Base-by-base conservation (phyloP, 108 stramenopile species). In the Heterococcus sp. region DNA sequence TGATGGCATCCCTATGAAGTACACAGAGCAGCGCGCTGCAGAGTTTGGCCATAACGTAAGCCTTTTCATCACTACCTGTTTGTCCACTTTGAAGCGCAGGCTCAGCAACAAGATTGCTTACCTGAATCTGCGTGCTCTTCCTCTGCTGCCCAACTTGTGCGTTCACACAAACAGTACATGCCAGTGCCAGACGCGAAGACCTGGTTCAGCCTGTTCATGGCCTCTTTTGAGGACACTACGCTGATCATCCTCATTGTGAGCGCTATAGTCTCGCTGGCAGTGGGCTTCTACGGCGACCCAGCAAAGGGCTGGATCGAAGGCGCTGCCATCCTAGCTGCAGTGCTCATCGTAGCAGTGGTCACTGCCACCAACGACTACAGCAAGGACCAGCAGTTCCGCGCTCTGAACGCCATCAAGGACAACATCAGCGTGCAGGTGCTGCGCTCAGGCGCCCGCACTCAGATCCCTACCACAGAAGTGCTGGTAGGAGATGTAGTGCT, bases 171-270 rank as follows among this genome's bases (percentile, higher is more conserved):
- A 38, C 75, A 84, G 64, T 31, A 36, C 1, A 75, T 84, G 40
- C 86, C 86, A 2, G 80, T 70, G 32, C 85, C 85, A 2, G 89
- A 89, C 2, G 38, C 88, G 66, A 90, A 86, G 28, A 84, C 93
- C 29, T 94, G 94, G 73, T 87, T 91, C 85, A 85, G 94, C 69
- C 89, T 98, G 5, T 93, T 98, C 85, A 82, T 96, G 66, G 95
- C 96, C 40, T 91, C 93, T n/a, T 96, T 98, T 88, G 93, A 98
- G 68, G 97, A 98, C 88, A 93, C 93, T 31, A 95, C 94, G 3
- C 86, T 98, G 74, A 93, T 95, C 78, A 94, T 98, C 74, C 87
- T 98, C 38, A 92, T 98, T 38, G 94, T 92, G 2, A 92, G 95
- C 0, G 97, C 97, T 69, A 73, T 93, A 1, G 92, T 98, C 3